Percentiles rank a stretch among this genome's conserved stretches.
phyloP scores from a whole-genome alignment of 352 stramenopile species.

The Phytophthora pini region DNA sequence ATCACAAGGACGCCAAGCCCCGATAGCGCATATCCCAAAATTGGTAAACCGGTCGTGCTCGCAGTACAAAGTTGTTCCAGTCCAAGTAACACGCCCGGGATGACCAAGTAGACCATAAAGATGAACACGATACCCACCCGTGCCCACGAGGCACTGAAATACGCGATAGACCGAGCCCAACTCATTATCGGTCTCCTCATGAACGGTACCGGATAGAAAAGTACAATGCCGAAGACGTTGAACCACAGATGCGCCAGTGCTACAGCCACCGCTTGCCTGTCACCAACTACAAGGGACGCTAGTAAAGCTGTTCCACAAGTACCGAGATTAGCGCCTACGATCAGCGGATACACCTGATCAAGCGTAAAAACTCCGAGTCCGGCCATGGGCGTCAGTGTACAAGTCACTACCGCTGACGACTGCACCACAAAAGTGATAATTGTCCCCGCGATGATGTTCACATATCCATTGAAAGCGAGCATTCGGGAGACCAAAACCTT shows the following conservation, averaged over 20 bases:
- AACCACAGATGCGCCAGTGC: conserved; percentile 92
- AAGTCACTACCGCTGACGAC: conserved; percentile 91
- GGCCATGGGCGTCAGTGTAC: conserved; percentile 86
- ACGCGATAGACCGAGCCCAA: conserved; percentile 69
- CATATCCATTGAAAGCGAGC: conserved; percentile 88
- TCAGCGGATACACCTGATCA: conserved; percentile 90
- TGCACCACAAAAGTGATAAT: conserved; percentile 89
- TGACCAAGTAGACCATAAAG: conserved; percentile 42
- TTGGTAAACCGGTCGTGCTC: conserved; percentile 5
- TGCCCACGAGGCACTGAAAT: conserved; percentile 63
- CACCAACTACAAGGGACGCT: conserved; percentile 82
- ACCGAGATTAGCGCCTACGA: conserved; percentile 92
- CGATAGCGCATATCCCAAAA: conserved; percentile 40
- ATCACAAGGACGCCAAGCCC: conserved; percentile 13
- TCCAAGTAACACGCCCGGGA: conserved; percentile 45
- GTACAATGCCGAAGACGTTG: conserved; percentile 88
- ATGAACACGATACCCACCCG: conserved; percentile 54
- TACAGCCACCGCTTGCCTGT: conserved; percentile 76
- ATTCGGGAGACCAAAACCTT: conserved; percentile 83
- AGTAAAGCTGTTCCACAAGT: conserved; percentile 90
- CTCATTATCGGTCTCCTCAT: conserved; percentile 79
- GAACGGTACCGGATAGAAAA: conserved; percentile 91
- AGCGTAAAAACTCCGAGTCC: conserved; percentile 87
- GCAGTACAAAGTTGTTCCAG: conserved; percentile 62
- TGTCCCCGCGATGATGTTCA: conserved; percentile 84